Conservation (phyloP, 176 grass and related monocot genomes). For the Musa acuminata region DNA sequence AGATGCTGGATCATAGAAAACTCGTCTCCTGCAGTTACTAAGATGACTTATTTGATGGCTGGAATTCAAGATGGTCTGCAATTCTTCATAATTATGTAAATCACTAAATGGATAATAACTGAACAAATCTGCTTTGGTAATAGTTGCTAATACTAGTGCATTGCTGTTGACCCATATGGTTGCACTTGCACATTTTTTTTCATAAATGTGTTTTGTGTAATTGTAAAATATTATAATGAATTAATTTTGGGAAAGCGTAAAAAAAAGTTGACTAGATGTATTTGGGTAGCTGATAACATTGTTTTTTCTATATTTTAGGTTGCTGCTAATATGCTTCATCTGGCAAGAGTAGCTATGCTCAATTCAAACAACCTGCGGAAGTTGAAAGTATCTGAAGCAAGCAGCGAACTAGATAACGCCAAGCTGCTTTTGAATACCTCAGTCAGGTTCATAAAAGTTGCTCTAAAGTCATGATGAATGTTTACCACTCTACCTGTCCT, state of each 20-base stretch:
- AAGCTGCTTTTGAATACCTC: constrained; percentile 48
- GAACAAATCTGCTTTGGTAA: no score
- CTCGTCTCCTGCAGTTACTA: not conserved
- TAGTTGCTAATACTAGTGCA: no score
- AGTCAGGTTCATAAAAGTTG: constrained; percentile 40
- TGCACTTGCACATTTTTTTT: no score
- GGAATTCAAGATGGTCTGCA: no score
- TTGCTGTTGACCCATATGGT: no score
- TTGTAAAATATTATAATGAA: no score
- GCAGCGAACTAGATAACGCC: constrained; percentile 37
- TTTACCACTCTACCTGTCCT: not conserved
- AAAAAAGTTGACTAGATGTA: not conserved
- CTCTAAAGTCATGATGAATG: not conserved
- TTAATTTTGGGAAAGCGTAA: no score
- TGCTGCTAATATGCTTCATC: constrained; percentile 25
- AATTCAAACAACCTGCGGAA: constrained; percentile 36
- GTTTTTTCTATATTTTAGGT: constrained; percentile 6
- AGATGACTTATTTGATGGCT: no score
- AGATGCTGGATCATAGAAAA: not conserved
- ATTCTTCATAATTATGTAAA: no score
- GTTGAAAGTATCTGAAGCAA: constrained; percentile 29
- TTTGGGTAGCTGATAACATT: not conserved
- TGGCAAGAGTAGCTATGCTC: constrained; percentile 63
- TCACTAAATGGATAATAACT: no score
- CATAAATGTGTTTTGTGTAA: no score